A percentile compares a stretch with the other conserved stretches of the same genome.
Evolutionary conservation across 495 filamentous ascomycete species (phyloP).

Genomic region (Daldinia vernicosa): DNA sequence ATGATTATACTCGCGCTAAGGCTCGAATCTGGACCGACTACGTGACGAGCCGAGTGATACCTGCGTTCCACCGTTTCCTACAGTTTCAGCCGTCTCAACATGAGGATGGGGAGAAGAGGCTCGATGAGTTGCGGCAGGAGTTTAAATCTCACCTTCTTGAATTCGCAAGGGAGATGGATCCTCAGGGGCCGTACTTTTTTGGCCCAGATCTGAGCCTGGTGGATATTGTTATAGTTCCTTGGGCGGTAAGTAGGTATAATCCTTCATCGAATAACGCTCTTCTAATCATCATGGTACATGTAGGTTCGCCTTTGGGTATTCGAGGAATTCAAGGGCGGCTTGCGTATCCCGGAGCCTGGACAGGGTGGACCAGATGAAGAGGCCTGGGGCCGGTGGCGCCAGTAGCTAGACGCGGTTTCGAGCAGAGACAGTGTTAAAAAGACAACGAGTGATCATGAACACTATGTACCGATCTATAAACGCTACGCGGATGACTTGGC

Average conservation of each 20-base stretch:
- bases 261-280: background rate
- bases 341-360: constrained; percentile 56
- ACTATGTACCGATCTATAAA: constrained; percentile 67
- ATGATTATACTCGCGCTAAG: constrained; percentile 62
- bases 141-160: constrained; percentile 52
- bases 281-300: background rate
- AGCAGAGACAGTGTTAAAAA: constrained; percentile 60
- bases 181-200: constrained; percentile 64
- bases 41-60: constrained; percentile 66
- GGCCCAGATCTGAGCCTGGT: constrained; percentile 59
- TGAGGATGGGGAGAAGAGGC: constrained; percentile 55
- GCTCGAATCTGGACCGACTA: constrained; percentile 70
- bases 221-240: constrained; percentile 66
- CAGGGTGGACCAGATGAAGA: constrained; percentile 59
- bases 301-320: constrained; percentile 65
- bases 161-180: constrained; percentile 63
- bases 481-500: constrained; percentile 69
- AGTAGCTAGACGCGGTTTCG: constrained; percentile 61
- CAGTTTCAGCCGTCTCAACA: constrained; percentile 62
- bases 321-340: constrained; percentile 68
- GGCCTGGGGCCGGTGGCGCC: constrained; percentile 63
- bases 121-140: constrained; percentile 44
- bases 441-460: constrained; percentile 64
- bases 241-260: constrained; percentile 54
- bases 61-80: constrained; percentile 66